phyloP scores from a whole-genome alignment of 352 stramenopile species.

The Phytophthora chlamydospora region DNA sequence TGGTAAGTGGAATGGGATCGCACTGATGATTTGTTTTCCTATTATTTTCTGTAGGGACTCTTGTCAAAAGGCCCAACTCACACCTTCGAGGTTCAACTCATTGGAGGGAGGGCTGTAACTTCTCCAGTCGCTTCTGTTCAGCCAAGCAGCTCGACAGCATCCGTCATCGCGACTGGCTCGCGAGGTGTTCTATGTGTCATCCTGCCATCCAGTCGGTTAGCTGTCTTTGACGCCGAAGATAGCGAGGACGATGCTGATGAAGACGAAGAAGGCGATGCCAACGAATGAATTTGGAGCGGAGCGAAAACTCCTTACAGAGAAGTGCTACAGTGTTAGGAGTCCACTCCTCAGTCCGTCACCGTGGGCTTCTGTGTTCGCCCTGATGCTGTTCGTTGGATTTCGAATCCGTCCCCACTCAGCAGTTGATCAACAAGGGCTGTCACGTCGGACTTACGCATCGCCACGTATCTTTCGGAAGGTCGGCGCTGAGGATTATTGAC shows the following conservation, averaged over 20 bases:
- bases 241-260: constrained; percentile 47
- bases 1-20: not conserved
- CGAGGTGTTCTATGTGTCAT: constrained; percentile 62
- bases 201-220: constrained; percentile 39
- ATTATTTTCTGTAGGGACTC: constrained; percentile 10
- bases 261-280: constrained; percentile 17
- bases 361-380: constrained; percentile 19
- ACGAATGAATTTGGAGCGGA: constrained; percentile 33
- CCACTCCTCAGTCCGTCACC: constrained; percentile 20
- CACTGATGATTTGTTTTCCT: constrained; percentile 11
- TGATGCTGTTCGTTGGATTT: constrained; percentile 32
- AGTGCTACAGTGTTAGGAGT: not conserved
- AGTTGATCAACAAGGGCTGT: constrained; percentile 59
- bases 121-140: constrained; percentile 8
- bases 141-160: constrained; percentile 9
- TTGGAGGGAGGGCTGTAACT: constrained; percentile 30
- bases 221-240: constrained; percentile 70
- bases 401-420: constrained; percentile 58
- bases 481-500: constrained; percentile 9
- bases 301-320: constrained; percentile 16
- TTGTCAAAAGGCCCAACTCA: constrained; percentile 14
- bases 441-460: constrained; percentile 24
- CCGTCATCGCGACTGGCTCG: constrained; percentile 53
- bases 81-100: constrained; percentile 26
- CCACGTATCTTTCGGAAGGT: constrained; percentile 22